These are phyloP conservation scores for Amesomyces nigricolor DNA, from an alignment of 2,329 filamentous ascomycete genomes.

Conservation along the genomic window DNA sequence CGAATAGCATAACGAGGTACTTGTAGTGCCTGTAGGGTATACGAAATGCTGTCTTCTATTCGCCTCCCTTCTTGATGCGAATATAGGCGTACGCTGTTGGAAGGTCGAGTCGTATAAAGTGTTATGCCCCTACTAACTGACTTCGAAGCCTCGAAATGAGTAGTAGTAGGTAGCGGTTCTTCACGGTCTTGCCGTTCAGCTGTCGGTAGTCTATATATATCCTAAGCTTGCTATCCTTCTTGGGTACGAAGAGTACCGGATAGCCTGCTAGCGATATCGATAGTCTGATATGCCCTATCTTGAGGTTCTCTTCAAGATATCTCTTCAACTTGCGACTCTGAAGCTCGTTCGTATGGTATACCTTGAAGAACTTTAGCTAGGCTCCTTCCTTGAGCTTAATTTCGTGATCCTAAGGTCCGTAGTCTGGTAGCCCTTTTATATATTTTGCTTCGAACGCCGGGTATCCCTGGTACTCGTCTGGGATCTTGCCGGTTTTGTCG, in stretches of 20 bases:
- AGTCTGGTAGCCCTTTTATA: too few relatives aligned
- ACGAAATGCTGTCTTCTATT: constrained; percentile 23
- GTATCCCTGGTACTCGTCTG: too few relatives aligned
- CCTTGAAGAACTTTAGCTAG: constrained; percentile 2
- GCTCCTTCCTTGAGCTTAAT: not conserved
- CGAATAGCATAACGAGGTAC: constrained; percentile 31
- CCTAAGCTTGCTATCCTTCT: too few relatives aligned
- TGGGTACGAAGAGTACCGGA: too few relatives aligned
- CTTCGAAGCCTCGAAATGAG: not conserved
- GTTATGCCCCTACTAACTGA: not conserved
- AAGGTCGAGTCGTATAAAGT: not conserved
- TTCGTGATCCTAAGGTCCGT: too few relatives aligned
- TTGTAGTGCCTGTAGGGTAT: constrained; percentile 27
- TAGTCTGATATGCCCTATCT: not conserved
- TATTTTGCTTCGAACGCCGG: too few relatives aligned
- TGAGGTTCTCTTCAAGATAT: not conserved
- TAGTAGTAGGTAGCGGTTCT: too few relatives aligned
- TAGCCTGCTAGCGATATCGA: too few relatives aligned
- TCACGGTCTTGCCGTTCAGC: too few relatives aligned
- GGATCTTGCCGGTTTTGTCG: too few relatives aligned
- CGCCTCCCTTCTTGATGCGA: not conserved
- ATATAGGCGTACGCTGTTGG: not conserved
- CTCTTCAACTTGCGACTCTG: not conserved
- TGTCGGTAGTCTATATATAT: too few relatives aligned
- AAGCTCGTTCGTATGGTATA: not conserved